phyloP scores from a whole-genome alignment of 495 filamentous ascomycete species.

The Aspergillus saccharolyticus region DNA sequence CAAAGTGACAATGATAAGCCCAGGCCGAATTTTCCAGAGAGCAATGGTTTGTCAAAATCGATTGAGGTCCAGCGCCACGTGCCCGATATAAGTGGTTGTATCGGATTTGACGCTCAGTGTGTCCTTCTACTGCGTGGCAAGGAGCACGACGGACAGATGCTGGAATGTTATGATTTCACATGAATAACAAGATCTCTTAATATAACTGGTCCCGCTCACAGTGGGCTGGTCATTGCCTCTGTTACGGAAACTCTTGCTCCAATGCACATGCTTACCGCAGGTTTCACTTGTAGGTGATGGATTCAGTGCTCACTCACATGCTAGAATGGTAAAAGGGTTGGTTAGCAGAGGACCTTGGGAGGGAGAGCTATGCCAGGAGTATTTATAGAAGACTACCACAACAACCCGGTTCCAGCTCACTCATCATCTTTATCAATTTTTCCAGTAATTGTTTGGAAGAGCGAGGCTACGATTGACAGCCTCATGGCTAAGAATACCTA shows the following conservation, averaged over 20 bases:
- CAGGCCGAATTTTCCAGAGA: not conserved
- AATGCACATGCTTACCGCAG: not conserved
- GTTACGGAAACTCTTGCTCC: not conserved
- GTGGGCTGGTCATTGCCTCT: not conserved
- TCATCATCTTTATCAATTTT: too few species aligned
- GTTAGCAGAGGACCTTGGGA: too few species aligned
- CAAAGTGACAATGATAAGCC: not conserved
- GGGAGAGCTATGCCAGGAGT: too few species aligned
- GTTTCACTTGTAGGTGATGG: too few species aligned
- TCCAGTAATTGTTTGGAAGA: not conserved
- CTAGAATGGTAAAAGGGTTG: too few species aligned
- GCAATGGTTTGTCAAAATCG: not conserved
- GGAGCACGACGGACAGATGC: slow-evolving; percentile 57
- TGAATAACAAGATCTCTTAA: slow-evolving; percentile 26
- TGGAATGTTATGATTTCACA: slow-evolving; percentile 92
- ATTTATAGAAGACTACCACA: too few species aligned
- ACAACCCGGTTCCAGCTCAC: too few species aligned
- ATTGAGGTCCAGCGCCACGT: slow-evolving; percentile 3
- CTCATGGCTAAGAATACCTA: too few species aligned
- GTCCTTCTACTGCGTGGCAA: slow-evolving; percentile 80
- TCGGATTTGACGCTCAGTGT: slow-evolving; percentile 91
- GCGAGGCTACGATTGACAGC: not conserved
- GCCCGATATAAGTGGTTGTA: slow-evolving; percentile 52
- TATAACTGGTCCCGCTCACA: not conserved
- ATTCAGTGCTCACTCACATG: too few species aligned